A percentile compares a stretch with the other conserved stretches of the same genome.
Conservation (phyloP, 306 rosid species). For the Aeschynomene evenia region DNA sequence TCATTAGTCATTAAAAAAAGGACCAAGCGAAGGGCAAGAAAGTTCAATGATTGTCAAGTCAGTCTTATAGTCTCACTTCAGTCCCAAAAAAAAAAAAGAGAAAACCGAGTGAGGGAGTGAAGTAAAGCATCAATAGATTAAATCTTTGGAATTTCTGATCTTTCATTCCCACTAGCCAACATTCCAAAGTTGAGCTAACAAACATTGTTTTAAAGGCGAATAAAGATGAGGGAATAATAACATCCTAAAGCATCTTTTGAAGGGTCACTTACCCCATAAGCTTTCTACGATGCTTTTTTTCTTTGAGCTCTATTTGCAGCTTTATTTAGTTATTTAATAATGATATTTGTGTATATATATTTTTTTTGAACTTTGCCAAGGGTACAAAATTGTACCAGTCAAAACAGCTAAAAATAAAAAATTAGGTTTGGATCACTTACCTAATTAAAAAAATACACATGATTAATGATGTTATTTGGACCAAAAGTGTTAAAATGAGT, state of each 20-base stretch:
- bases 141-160: not conserved
- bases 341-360: too few species aligned
- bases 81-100: not conserved
- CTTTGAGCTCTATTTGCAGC: conserved; percentile 32
- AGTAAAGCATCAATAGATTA: not conserved
- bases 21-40: too few species aligned
- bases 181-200: conserved; percentile 20
- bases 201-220: conserved; percentile 29
- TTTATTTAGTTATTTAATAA: too few species aligned
- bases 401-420: too few species aligned
- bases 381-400: too few species aligned
- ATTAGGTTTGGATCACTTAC: too few species aligned
- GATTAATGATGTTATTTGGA: too few species aligned
- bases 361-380: too few species aligned
- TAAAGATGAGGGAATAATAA: conserved; percentile 44
- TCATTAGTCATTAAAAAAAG: too few species aligned
- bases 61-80: not conserved
- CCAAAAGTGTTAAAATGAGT: too few species aligned
- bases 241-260: conserved; percentile 49
- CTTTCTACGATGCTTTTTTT: conserved; percentile 42
- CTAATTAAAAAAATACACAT: too few species aligned
- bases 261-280: conserved; percentile 39
- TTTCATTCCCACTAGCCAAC: not conserved
- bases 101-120: not conserved
- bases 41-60: too few species aligned